Base-by-base conservation (phyloP, 78 protist species). In the Dictyostelium capitatum region DNA sequence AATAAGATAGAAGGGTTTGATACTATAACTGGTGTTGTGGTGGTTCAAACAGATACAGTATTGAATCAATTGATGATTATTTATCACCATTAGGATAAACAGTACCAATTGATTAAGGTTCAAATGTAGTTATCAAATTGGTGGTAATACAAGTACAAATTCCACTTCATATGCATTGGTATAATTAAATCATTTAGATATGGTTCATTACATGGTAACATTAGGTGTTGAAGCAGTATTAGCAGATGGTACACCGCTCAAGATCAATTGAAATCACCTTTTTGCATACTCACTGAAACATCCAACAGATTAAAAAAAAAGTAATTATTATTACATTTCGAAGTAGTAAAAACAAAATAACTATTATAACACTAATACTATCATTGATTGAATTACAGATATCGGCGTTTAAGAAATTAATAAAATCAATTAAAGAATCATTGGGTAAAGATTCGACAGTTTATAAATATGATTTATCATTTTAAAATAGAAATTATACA, bases 121-220 rank as follows among this genome's bases (percentile, higher is more conserved):
- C 99, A 6, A 97, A 83, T 99, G 99, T 25, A 89, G 94, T 74
- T 98, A 99, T 48, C 97, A 95, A 6, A 95, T 98, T 43, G 99
- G 99, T 11, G 99, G 99, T 7, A 98, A 98, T 90, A 83, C 97
- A 41, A 82, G 98, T 5, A 98, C 99, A 11, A 97, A n/a, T n/a
- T n/a, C n/a, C n/a, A n/a, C n/a, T n/a, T n/a, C n/a, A n/a, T n/a
- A 97, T 79, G 99, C 99, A 8, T n/a, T n/a, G 99, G 99, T 7
- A 99, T 99, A 0, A 28, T 98, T 32, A 95, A 98, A 43, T 95
- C 89, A 64, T 41, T 97, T 51, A 96, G 99, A 7, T 98, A 98
- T 79, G 99, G 99, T 28, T 87, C 97, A 25, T 67, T 98, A 57
- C 99, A 97, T 59, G 98, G 97, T 19, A 89, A 95, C 95, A 37